Evolutionary conservation across 352 stramenopile species (phyloP).

Genomic region (Pythium guiyangense): DNA sequence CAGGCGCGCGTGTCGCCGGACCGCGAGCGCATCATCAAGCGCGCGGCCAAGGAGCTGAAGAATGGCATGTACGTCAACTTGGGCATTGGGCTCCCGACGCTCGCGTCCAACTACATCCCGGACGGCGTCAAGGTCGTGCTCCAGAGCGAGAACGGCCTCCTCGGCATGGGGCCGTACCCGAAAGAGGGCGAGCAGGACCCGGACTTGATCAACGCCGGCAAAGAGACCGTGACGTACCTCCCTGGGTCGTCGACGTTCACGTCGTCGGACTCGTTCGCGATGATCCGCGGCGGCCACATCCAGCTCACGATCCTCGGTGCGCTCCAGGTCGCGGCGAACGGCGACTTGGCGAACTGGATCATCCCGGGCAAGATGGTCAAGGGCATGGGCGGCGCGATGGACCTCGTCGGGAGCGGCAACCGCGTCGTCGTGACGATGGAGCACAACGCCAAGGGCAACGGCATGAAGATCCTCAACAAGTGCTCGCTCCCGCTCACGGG

Average conservation of each 20-base stretch:
- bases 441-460: slow-evolving; percentile 93
- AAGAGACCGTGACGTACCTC: slow-evolving; percentile 95
- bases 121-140: slow-evolving; percentile 92
- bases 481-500: slow-evolving; percentile 94
- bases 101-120: slow-evolving; percentile 95
- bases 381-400: slow-evolving; percentile 97
- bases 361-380: slow-evolving; percentile 97
- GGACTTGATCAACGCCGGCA: slow-evolving; percentile 97
- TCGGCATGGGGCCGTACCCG: slow-evolving; percentile 93
- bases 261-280: slow-evolving; percentile 93
- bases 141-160: slow-evolving; percentile 95
- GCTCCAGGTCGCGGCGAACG: slow-evolving; percentile 91
- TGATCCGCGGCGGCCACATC: slow-evolving; percentile 96
- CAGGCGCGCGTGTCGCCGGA: slow-evolving; percentile 63
- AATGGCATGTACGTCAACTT: slow-evolving; percentile 98
- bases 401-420: slow-evolving; percentile 92
- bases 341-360: slow-evolving; percentile 96
- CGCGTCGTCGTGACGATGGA: slow-evolving; percentile 97
- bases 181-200: slow-evolving; percentile 86
- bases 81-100: slow-evolving; percentile 94
- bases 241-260: slow-evolving; percentile 92
- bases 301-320: slow-evolving; percentile 96
- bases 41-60: slow-evolving; percentile 84
- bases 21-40: slow-evolving; percentile 92
- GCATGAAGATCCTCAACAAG: slow-evolving; percentile 92